phyloP scores from a whole-genome alignment of 2,329 filamentous ascomycete genomes.

The Periconia sp. region DNA sequence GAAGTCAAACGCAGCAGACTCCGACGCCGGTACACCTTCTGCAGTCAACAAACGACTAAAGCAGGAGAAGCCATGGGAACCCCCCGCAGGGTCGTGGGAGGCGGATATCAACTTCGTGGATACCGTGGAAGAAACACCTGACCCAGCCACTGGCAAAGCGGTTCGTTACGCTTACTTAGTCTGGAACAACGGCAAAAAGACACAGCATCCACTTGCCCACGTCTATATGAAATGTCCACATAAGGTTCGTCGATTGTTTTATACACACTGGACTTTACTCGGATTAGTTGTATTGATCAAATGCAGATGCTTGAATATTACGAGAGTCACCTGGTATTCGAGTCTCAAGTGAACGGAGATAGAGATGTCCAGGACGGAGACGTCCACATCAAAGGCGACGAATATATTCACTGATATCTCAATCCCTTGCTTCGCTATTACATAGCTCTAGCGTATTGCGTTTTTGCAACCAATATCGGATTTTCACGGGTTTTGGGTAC shows the following conservation, averaged over 20 bases:
- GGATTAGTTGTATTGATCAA: constrained; percentile 2
- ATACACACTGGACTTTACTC: background rate
- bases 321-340: constrained; percentile 50
- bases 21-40: constrained; percentile 25
- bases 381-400: no score
- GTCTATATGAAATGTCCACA: constrained; percentile 79
- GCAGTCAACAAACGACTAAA: constrained; percentile 32
- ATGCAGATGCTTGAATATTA: constrained; percentile 51
- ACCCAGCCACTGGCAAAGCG: constrained; percentile 45
- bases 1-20: constrained; percentile 24
- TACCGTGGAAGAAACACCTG: constrained; percentile 65
- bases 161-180: constrained; percentile 68
- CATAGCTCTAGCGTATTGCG: background rate
- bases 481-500: background rate
- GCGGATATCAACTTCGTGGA: constrained; percentile 71
- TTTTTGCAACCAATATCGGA: background rate
- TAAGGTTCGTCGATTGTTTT: constrained; percentile 51
- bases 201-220: constrained; percentile 68
- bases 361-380: no score
- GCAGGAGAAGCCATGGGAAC: constrained; percentile 60
- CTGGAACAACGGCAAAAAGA: constrained; percentile 75
- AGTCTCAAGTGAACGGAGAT: no score
- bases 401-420: background rate
- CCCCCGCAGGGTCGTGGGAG: constrained; percentile 76
- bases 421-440: background rate